A percentile compares a stretch with the other conserved stretches of the same genome.
Evolutionary conservation across 164 flowering plant genomes (phyloP).

Genomic region (Magnolia sinica): DNA sequence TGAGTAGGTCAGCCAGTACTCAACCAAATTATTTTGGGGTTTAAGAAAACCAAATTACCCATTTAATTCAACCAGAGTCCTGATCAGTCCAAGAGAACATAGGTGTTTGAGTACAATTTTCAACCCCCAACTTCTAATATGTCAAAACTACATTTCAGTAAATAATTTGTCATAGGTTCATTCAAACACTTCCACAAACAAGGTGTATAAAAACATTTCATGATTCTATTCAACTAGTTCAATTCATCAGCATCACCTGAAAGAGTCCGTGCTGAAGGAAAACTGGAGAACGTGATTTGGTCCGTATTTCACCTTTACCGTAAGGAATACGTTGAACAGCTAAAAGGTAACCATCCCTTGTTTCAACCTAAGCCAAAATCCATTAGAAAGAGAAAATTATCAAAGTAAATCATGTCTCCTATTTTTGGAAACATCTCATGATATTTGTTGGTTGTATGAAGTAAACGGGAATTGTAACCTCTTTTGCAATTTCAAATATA

Average conservation of each 20-base stretch:
- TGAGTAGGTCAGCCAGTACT: too few species aligned
- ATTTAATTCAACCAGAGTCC: neutral
- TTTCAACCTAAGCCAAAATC: slow-evolving; percentile 44
- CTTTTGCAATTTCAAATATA: neutral
- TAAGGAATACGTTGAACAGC: slow-evolving; percentile 74
- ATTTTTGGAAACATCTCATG: neutral
- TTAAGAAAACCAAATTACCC: neutral
- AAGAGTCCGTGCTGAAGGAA: slow-evolving; percentile 84
- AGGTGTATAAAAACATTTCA: neutral
- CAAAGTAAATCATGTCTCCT: neutral
- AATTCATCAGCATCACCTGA: slow-evolving; percentile 42
- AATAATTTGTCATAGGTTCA: neutral
- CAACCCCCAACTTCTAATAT: neutral
- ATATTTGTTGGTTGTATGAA: neutral
- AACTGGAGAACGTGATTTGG: slow-evolving; percentile 56
- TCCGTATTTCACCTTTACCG: slow-evolving; percentile 18
- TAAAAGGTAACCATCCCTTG: slow-evolving; percentile 71
- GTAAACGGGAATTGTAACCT: neutral
- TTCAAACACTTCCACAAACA: neutral
- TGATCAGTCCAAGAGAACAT: neutral
- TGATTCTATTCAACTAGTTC: neutral
- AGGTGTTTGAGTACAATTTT: neutral
- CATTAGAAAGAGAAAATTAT: neutral
- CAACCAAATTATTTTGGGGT: too few species aligned
- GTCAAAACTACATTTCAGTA: too few species aligned